Evolutionary conservation across 768 basidiomycete genomes (phyloP).

Genomic region (Russula sp.): DNA sequence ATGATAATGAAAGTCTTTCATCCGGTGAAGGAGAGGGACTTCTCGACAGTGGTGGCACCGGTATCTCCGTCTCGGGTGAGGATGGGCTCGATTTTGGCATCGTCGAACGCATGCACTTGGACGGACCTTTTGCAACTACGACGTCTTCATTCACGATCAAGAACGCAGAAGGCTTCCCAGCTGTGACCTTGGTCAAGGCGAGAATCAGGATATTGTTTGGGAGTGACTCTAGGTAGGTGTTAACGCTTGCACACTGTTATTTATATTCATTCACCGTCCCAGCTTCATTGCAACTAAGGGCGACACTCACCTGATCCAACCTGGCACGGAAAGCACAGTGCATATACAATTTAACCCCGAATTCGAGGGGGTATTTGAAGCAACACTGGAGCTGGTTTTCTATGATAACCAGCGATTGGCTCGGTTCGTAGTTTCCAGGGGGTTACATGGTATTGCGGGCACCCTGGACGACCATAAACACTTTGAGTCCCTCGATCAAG

Average conservation of each 20-base stretch:
- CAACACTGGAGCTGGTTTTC: constrained; percentile 12
- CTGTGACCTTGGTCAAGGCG: constrained; percentile 18
- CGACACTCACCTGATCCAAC: neutral
- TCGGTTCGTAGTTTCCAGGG: neutral
- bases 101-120: constrained; percentile 35
- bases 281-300: constrained; percentile 6
- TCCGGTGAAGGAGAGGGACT: constrained; percentile 9
- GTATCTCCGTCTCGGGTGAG: constrained; percentile 30
- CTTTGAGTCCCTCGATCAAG: neutral
- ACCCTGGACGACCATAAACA: constrained; percentile 8
- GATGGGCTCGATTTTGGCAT: constrained; percentile 48
- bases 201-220: constrained; percentile 1
- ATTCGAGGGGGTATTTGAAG: constrained; percentile 14
- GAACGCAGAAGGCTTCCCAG: constrained; percentile 10
- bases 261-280: neutral
- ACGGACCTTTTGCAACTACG: constrained; percentile 13
- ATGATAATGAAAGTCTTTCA: neutral
- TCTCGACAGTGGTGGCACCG: constrained; percentile 46
- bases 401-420: neutral
- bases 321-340: constrained; percentile 4
- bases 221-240: constrained; percentile 9
- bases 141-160: constrained; percentile 19
- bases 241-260: neutral
- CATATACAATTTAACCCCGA: constrained; percentile 10
- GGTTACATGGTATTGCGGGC: constrained; percentile 8